These are phyloP conservation scores for Penicillium verhagenii DNA, from an alignment of 495 filamentous ascomycete genomes.

Conservation along the genomic window DNA sequence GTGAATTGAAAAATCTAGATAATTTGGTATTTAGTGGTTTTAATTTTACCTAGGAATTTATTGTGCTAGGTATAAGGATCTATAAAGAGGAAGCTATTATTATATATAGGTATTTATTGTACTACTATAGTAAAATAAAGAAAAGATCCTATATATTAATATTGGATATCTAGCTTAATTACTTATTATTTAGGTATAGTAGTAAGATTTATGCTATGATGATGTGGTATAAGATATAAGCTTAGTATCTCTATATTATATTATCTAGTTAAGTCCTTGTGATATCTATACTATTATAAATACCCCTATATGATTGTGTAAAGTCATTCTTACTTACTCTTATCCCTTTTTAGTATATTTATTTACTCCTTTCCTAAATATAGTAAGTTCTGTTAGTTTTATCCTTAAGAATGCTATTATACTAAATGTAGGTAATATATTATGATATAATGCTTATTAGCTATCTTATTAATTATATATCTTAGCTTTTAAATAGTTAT, in stretches of 20 bases:
- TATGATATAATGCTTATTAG: neutral
- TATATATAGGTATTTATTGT: too few species aligned
- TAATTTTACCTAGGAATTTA: too few species aligned
- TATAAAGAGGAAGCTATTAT: too few species aligned
- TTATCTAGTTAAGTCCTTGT: neutral
- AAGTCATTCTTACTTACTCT: neutral
- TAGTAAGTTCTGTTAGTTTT: neutral
- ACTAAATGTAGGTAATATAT: neutral
- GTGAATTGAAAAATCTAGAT: neutral
- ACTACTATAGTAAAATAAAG: neutral
- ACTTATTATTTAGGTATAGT: neutral
- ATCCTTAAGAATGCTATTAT: neutral
- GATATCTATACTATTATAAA: neutral
- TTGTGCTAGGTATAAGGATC: too few species aligned
- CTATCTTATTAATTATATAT: slow-evolving; percentile 1
- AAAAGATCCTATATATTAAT: too few species aligned
- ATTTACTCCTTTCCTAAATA: too few species aligned
- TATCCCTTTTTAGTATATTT: neutral
- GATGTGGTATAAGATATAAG: neutral
- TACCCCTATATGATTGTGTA: neutral
- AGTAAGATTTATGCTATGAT: neutral
- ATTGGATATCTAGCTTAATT: neutral
- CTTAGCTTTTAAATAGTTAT: neutral
- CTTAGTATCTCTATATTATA: neutral
- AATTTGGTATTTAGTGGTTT: neutral